phyloP scores from a whole-genome alignment of 2,329 filamentous ascomycete genomes.

The Pestalotiopsis fici region DNA sequence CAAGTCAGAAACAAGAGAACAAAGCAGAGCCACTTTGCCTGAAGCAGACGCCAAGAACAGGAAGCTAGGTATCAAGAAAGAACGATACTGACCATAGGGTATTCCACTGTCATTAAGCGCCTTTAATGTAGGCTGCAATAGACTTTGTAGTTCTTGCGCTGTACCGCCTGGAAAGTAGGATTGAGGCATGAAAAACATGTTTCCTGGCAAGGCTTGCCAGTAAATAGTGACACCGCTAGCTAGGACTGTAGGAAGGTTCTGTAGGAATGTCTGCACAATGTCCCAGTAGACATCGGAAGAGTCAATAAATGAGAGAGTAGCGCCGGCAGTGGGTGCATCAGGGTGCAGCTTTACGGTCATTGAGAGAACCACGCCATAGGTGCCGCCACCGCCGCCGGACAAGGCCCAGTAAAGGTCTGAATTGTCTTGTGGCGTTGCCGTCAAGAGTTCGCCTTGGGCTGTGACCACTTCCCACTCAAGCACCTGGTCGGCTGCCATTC shows the following conservation, averaged over 20 bases:
- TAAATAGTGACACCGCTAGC: slow-evolving; percentile 8
- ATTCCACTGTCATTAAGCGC: slow-evolving; percentile 12
- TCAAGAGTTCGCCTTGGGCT: slow-evolving; percentile 46
- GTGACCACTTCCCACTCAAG: slow-evolving; percentile 60
- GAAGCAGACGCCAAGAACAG: neutral
- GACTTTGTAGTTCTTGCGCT: slow-evolving; percentile 8
- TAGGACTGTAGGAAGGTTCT: slow-evolving; percentile 7
- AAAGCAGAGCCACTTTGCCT: neutral
- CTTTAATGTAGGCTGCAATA: slow-evolving; percentile 13
- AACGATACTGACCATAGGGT: slow-evolving; percentile 12
- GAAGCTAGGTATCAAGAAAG: neutral
- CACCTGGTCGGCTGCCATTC: slow-evolving; percentile 60
- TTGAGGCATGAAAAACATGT: slow-evolving; percentile 9
- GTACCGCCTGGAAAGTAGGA: slow-evolving; percentile 11
- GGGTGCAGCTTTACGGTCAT: slow-evolving; percentile 54
- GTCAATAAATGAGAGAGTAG: slow-evolving; percentile 42
- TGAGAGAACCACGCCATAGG: slow-evolving; percentile 57
- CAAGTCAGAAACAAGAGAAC: neutral
- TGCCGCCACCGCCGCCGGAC: slow-evolving; percentile 59
- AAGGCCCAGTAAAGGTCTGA: slow-evolving; percentile 66
- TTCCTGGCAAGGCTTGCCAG: slow-evolving; percentile 9
- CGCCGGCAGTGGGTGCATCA: slow-evolving; percentile 41
- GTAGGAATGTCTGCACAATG: slow-evolving; percentile 5
- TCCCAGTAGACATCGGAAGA: slow-evolving; percentile 11
- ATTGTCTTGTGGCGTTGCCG: slow-evolving; percentile 47